A percentile compares a stretch with the other conserved stretches of the same genome.
These are phyloP conservation scores for Pichia norvegensis DNA, from an alignment of 1,139 yeast species.

Conservation along the genomic window DNA sequence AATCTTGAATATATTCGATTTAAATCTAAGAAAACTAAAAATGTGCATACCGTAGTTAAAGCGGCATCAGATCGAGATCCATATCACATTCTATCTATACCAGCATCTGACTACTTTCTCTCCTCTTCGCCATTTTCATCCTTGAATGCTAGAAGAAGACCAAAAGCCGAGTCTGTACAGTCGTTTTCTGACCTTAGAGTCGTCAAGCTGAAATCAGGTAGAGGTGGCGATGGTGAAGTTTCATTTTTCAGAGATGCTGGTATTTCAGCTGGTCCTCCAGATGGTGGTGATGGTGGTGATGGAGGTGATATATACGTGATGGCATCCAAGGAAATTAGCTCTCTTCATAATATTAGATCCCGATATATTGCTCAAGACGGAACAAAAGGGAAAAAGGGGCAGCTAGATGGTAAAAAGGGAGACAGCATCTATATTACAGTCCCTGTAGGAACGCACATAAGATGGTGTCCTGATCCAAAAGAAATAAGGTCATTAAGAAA, in stretches of 20 bases:
- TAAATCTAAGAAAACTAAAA: slow-evolving; percentile 12
- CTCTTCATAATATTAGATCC: slow-evolving; percentile 61
- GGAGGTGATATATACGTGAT: slow-evolving; percentile 85
- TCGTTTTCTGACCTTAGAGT: slow-evolving; percentile 57
- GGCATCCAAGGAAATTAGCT: slow-evolving; percentile 63
- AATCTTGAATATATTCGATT: slow-evolving; percentile 15
- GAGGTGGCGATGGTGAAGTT: slow-evolving; percentile 83
- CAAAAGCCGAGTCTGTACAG: slow-evolving; percentile 31
- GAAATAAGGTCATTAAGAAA: slow-evolving; percentile 32
- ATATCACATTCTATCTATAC: slow-evolving; percentile 28
- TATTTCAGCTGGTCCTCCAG: slow-evolving; percentile 84
- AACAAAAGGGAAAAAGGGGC: slow-evolving; percentile 59
- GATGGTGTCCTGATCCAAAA: slow-evolving; percentile 79
- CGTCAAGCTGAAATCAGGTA: slow-evolving; percentile 64
- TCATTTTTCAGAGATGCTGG: slow-evolving; percentile 85
- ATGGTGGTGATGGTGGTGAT: slow-evolving; percentile 96
- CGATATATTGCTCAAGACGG: slow-evolving; percentile 71
- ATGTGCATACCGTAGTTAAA: slow-evolving; percentile 11
- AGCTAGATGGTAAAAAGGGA: slow-evolving; percentile 79
- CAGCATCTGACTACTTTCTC: slow-evolving; percentile 33
- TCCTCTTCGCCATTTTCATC: slow-evolving; percentile 34
- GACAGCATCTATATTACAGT: slow-evolving; percentile 72
- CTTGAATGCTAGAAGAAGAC: slow-evolving; percentile 30
- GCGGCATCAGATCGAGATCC: slow-evolving; percentile 15
- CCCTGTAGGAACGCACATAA: slow-evolving; percentile 82